Evolutionary conservation across 306 rosid genomes (phyloP).

Genomic region (Morella rubra): DNA sequence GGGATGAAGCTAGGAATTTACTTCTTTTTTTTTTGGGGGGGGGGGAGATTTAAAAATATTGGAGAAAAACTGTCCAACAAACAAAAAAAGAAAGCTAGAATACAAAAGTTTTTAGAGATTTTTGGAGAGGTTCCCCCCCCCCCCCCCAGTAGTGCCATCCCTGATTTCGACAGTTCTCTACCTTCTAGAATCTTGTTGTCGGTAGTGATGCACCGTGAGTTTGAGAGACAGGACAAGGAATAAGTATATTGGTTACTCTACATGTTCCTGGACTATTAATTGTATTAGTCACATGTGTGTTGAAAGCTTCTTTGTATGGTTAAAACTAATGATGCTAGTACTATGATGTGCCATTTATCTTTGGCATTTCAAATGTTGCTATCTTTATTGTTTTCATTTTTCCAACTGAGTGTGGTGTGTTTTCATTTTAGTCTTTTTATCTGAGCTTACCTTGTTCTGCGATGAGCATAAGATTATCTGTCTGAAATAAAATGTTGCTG

Average conservation of each 20-base stretch:
- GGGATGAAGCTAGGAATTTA: too few species aligned
- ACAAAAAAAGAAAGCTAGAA: too few species aligned
- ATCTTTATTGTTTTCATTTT: not conserved
- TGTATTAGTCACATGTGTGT: not conserved
- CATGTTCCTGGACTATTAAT: not conserved
- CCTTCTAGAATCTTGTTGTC: not conserved
- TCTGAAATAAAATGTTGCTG: conserved; percentile 22
- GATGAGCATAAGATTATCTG: not conserved
- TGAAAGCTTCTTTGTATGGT: not conserved
- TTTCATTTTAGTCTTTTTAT: not conserved
- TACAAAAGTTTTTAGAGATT: too few species aligned
- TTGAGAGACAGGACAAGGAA: not conserved
- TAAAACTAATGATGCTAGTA: not conserved
- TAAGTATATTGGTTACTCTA: not conserved
- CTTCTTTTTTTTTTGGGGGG: too few species aligned
- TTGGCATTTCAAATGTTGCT: not conserved
- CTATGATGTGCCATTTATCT: too few species aligned
- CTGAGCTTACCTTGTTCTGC: not conserved
- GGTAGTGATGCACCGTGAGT: not conserved
- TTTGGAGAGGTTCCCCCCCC: too few species aligned
- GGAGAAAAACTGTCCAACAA: too few species aligned
- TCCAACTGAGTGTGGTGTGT: too few species aligned
- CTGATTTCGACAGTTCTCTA: not conserved
- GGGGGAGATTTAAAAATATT: too few species aligned
- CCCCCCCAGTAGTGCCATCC: too few species aligned